Conservation (phyloP, 306 rosid genomes). For the Inga leiocalycina region DNA sequence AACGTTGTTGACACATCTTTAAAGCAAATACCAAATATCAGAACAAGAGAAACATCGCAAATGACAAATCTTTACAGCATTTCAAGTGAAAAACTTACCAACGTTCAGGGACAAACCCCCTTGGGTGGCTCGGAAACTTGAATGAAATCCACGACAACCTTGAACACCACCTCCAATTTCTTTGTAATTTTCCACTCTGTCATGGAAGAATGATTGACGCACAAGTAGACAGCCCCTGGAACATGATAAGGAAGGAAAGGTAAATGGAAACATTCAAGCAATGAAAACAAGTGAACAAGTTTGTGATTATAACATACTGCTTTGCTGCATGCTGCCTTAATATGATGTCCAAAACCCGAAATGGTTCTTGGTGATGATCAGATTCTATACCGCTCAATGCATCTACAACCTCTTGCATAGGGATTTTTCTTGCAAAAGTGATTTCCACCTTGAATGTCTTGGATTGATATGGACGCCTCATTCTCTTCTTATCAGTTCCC, state of each 20-base stretch:
- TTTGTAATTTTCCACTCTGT: conserved; percentile 28
- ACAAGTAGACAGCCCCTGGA: conserved; percentile 55
- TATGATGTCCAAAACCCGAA: conserved; percentile 45
- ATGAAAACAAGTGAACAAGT: not conserved
- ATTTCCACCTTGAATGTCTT: conserved; percentile 38
- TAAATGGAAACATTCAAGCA: not conserved
- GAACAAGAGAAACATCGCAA: not conserved
- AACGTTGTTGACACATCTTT: conserved; percentile 58
- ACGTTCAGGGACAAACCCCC: conserved; percentile 51
- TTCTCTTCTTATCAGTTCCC: conserved; percentile 38
- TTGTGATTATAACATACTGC: conserved; percentile 33
- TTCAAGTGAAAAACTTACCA: conserved; percentile 33
- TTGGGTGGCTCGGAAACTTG: conserved; percentile 56
- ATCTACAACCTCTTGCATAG: conserved; percentile 43
- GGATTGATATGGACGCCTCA: conserved; percentile 31
- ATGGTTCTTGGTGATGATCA: conserved; percentile 37
- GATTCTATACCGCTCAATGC: conserved; percentile 44
- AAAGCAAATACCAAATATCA: conserved; percentile 11
- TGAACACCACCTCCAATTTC: conserved; percentile 51
- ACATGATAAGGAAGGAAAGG: not conserved
- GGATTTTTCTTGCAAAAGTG: conserved; percentile 37
- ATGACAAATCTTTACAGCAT: too few relatives aligned
- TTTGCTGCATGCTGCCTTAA: conserved; percentile 54
- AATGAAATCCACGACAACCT: conserved; percentile 56
- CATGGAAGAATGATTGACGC: conserved; percentile 57